These are phyloP conservation scores for Gentiana straminea DNA, from an alignment of 257 asterid species.

Conservation along the genomic window DNA sequence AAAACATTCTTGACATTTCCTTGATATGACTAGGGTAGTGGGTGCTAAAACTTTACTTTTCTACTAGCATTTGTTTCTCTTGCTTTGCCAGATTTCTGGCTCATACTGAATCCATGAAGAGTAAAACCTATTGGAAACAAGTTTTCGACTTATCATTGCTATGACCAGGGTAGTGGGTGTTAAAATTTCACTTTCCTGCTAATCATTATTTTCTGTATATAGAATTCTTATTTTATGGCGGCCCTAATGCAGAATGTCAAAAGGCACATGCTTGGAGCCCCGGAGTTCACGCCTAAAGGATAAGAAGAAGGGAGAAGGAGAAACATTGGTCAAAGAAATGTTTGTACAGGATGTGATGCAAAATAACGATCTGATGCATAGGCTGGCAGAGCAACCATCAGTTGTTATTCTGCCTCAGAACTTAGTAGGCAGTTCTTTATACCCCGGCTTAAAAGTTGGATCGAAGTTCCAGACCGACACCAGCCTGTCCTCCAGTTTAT, in stretches of 20 bases:
- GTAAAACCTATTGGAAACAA: background rate
- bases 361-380: conserved; percentile 55
- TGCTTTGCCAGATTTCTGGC: too few species aligned
- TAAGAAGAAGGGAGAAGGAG: conserved; percentile 84
- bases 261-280: conserved; percentile 49
- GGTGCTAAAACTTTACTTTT: background rate
- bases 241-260: conserved; percentile 43
- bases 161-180: background rate
- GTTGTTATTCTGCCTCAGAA: conserved; percentile 64
- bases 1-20: background rate
- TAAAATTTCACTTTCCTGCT: too few species aligned
- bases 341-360: conserved; percentile 72
- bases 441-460: conserved; percentile 26
- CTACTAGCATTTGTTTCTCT: too few species aligned
- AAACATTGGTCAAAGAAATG: conserved; percentile 66
- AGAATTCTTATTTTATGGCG: too few species aligned
- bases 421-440: conserved; percentile 28
- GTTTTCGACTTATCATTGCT: background rate
- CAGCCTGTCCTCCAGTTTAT: conserved; percentile 42
- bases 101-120: background rate
- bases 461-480: conserved; percentile 31
- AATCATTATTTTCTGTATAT: background rate
- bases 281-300: conserved; percentile 87
- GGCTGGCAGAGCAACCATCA: conserved; percentile 73
- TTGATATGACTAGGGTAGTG: background rate